Evolutionary conservation across 2,329 filamentous ascomycete species (phyloP), one percentile per base, ranked within the genome.

Genomic region (Pestalotiopsis sp.): DNA sequence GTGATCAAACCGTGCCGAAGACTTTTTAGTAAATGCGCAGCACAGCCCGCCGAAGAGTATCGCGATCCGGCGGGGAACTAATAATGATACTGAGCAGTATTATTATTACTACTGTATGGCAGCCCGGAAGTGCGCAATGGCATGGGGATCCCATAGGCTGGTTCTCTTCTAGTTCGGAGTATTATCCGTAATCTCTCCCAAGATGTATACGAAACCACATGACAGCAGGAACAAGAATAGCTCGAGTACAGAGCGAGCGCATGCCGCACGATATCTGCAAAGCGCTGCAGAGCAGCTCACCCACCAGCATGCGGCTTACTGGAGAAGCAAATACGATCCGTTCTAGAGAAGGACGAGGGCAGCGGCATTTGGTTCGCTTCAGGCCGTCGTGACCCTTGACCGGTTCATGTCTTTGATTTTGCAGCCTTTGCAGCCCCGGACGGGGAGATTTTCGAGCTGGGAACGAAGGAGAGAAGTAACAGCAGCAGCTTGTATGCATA

Each of bases 1-100:
- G 69, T 70, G 71, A 73, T 73, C 70, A 73, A 72, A 73, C 72
- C 67, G 65, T 52, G 70, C 57, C 67, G 58, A 67, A 66, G 68
- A 57, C 59, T 9, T 52, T 57, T 39, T 45, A 41, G 66, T 45
- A 39, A 52, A 20, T 52, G 45, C 45, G 20, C 64, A 68, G 70
- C 71, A 72, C 59, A 72, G 72, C 69, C 71, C 70, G 68, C 59
- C 20, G 27, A 36, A 13, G 57, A 59, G 23, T 27, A 27, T 59
- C 57, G 27, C 11, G 12, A 36, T 59, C 27, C 57, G 57, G 57
- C 25, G 57, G 23, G 25, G n/a, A 59, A 59, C 4, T 59, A 12
- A n/a, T 36, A 59, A 13, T 52, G 20, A 52, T n/a, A 7, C 7
- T 20, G 45, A n/a, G 17, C 17, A 52, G 17, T 52, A 52, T n/a